Percentiles rank a stretch among this genome's conserved stretches.
Evolutionary conservation across 1,284 basidiomycete species (phyloP).

Genomic region (Ganoderma boninense): DNA sequence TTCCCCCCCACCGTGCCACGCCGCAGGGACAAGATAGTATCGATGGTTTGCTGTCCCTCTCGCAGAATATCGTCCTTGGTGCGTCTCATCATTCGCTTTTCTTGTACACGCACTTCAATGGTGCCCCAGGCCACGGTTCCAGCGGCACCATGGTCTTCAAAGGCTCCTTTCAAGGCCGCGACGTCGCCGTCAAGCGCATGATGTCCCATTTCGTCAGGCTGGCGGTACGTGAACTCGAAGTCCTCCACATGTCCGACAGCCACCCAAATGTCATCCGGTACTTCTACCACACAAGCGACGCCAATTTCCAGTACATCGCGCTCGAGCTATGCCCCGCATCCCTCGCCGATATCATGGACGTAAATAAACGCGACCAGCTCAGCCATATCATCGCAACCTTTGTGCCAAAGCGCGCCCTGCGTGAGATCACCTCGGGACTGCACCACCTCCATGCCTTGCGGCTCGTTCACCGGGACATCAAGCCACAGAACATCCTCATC

Average conservation of each 20-base stretch:
- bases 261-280: slow-evolving; percentile 99
- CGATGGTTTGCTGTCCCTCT: not conserved
- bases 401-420: slow-evolving; percentile 88
- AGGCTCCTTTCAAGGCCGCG: slow-evolving; percentile 93
- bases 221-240: slow-evolving; percentile 92
- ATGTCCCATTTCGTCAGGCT: slow-evolving; percentile 96
- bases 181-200: slow-evolving; percentile 96
- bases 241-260: slow-evolving; percentile 96
- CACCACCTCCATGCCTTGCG: slow-evolving; percentile 94
- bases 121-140: slow-evolving; percentile 84
- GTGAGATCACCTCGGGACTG: slow-evolving; percentile 89
- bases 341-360: slow-evolving; percentile 92
- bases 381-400: slow-evolving; percentile 74
- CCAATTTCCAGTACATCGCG: slow-evolving; percentile 96
- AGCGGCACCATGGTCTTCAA: slow-evolving; percentile 96
- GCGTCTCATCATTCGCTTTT: slow-evolving; percentile 33
- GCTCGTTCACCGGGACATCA: slow-evolving; percentile 98
- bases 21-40: not conserved
- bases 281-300: slow-evolving; percentile 95
- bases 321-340: slow-evolving; percentile 96
- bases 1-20: not conserved
- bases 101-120: not conserved
- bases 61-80: slow-evolving; percentile 83
- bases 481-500: slow-evolving; percentile 98
- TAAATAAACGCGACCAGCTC: slow-evolving; percentile 84